Evolutionary conservation across 2,329 filamentous ascomycete genomes (phyloP).

Genomic region (Decorospora gaudefroyi): DNA sequence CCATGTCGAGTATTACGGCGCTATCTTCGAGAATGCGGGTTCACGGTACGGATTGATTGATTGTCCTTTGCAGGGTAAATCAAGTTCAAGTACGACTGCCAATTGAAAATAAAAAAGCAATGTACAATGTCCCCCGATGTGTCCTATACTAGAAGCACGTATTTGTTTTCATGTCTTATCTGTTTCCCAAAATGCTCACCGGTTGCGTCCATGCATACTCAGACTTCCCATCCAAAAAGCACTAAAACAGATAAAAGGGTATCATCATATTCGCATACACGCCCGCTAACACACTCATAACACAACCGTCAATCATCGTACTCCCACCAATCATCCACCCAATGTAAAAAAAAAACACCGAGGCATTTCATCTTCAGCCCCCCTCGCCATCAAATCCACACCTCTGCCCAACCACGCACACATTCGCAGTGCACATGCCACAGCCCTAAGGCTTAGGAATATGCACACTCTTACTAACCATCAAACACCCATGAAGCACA

Average conservation of each 20-base stretch:
- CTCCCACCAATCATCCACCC: neutral
- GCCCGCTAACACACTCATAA: constrained; percentile 12
- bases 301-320: constrained; percentile 2
- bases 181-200: too few relatives aligned
- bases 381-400: neutral
- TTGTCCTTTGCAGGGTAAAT: too few relatives aligned
- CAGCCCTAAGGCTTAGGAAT: constrained; percentile 76
- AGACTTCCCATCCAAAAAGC: too few relatives aligned
- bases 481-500: constrained; percentile 84
- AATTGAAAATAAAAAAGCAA: too few relatives aligned
- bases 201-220: too few relatives aligned
- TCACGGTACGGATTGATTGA: too few relatives aligned
- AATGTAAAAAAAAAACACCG: neutral
- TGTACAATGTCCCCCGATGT: too few relatives aligned
- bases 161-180: too few relatives aligned
- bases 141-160: too few relatives aligned
- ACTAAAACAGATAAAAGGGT: constrained; percentile 19
- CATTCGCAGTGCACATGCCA: neutral
- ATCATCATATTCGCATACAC: constrained; percentile 14
- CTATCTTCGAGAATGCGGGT: too few relatives aligned
- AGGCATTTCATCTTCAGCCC: neutral
- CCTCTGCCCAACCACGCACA: neutral
- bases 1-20: constrained; percentile 34
- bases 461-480: constrained; percentile 93
- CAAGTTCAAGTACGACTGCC: too few relatives aligned